Evolutionary conservation across 768 basidiomycete species (phyloP).

Genomic region (Naematelia aurantialba): DNA sequence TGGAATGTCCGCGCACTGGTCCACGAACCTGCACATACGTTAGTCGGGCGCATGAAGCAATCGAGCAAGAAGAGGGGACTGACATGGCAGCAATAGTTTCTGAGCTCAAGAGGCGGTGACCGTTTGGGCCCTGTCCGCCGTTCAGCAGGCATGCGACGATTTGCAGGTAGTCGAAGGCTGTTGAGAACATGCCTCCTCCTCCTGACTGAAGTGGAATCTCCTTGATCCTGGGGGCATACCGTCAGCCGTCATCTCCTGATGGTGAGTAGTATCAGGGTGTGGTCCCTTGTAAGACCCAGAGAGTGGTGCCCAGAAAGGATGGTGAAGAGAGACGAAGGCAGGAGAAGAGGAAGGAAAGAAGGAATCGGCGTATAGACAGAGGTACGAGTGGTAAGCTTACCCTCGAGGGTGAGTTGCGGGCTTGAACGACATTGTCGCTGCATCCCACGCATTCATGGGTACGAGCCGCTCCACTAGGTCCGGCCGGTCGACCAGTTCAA

Average conservation of each 20-base stretch:
- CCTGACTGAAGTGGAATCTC: slow-evolving; percentile 9
- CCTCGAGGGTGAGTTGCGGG: not conserved
- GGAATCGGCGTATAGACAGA: too few relatives aligned
- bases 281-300: too few relatives aligned
- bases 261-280: too few relatives aligned
- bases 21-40: slow-evolving; percentile 17
- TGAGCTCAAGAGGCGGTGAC: slow-evolving; percentile 10
- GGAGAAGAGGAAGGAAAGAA: too few relatives aligned
- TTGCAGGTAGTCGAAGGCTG: slow-evolving; percentile 14
- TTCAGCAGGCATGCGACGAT: slow-evolving; percentile 16
- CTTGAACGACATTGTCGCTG: not conserved
- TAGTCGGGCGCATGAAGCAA: not conserved
- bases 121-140: slow-evolving; percentile 10
- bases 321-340: too few relatives aligned
- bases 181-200: slow-evolving; percentile 16
- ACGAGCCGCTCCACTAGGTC: slow-evolving; percentile 10
- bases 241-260: not conserved
- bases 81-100: slow-evolving; percentile 17
- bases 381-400: too few relatives aligned
- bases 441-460: slow-evolving; percentile 16
- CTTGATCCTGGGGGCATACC: not conserved
- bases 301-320: too few relatives aligned
- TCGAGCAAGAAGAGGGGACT: not conserved
- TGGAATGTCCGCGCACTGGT: slow-evolving; percentile 13
- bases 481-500: slow-evolving; percentile 11